Evolutionary conservation across 495 filamentous ascomycete species (phyloP), one percentile per base, ranked within the genome.

Genomic region (Aspergillus affinis): DNA sequence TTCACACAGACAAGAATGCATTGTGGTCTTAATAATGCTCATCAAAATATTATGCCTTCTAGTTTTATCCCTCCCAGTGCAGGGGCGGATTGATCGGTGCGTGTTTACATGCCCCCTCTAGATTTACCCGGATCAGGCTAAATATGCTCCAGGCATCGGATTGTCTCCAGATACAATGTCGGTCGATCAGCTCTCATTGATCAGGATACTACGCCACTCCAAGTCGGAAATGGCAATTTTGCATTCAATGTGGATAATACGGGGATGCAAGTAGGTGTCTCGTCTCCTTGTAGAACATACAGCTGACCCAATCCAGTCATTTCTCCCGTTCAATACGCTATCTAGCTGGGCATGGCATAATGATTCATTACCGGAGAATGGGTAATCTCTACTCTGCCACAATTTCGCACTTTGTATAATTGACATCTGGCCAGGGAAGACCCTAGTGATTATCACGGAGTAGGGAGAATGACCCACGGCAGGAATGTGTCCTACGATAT

Each of bases 301-400:
- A 48, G 15, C 19, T 26, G 47, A 32, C 46, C 49, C 21, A 26
- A 6, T 6, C 30, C 15, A 64, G 62, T 48, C 54, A 2, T 64
- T 64, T 20, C 58, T 64, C 7, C 62, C 62, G 13, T 64, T 64
- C 44, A 64, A 64, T 29, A 64, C 58, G 0, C 20, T 64, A 18
- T 64, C 57, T 13, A 64, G 62, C 46, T 64, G 62, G 62, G 62
- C 48, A 8, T 64, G 62, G 62, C 62, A 64, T 21, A 64, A 64
- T 18, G 62, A 64, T 30, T 64, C 62, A 15, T 48, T 58, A 9
- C 62, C 58, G 2, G 51, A 13, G 2, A 61, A 64, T 48, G 58
- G 62, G 62, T 64, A 54, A 20, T 27, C 36, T 20, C 9, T 30
- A 15, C 19, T 18, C 0, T 1, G 4, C 13, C n/a, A 18, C 17